These are phyloP conservation scores for Naganishia cerealis DNA, from an alignment of 1,284 basidiomycete genomes.

Conservation along the genomic window DNA sequence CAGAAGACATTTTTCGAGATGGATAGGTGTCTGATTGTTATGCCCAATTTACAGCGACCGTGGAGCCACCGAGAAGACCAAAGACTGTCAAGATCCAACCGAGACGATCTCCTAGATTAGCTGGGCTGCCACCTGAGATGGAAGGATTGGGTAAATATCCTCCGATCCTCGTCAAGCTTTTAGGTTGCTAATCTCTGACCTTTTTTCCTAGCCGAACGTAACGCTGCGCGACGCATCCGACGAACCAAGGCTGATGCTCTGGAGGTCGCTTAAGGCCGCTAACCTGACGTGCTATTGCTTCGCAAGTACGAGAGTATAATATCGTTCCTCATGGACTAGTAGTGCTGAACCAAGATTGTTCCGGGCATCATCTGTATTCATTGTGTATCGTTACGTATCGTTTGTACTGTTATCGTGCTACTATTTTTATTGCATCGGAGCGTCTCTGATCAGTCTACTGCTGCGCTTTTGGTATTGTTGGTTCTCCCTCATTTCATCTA, in stretches of 20 bases:
- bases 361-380: not conserved
- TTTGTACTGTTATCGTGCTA: not conserved
- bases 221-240: constrained; percentile 17
- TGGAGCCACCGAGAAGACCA: constrained; percentile 25
- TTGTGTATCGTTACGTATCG: not conserved
- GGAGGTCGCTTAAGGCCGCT: constrained; percentile 1
- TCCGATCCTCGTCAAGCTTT: not conserved
- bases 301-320: not conserved
- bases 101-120: constrained; percentile 22
- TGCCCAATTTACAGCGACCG: constrained; percentile 6
- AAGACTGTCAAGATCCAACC: constrained; percentile 17
- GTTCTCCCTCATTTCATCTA: not conserved
- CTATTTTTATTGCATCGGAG: not conserved
- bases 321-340: not conserved
- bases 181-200: not conserved
- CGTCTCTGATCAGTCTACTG: too few species aligned
- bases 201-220: constrained; percentile 7
- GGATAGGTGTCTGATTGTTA: not conserved
- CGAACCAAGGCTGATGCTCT: constrained; percentile 24
- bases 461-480: too few species aligned
- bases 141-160: constrained; percentile 11
- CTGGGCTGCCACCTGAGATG: constrained; percentile 27
- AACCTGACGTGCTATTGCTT: not conserved
- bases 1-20: not conserved
- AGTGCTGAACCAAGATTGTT: not conserved